phyloP scores from a whole-genome alignment of 1,284 basidiomycete species.

The Apiotrichum porosum region DNA sequence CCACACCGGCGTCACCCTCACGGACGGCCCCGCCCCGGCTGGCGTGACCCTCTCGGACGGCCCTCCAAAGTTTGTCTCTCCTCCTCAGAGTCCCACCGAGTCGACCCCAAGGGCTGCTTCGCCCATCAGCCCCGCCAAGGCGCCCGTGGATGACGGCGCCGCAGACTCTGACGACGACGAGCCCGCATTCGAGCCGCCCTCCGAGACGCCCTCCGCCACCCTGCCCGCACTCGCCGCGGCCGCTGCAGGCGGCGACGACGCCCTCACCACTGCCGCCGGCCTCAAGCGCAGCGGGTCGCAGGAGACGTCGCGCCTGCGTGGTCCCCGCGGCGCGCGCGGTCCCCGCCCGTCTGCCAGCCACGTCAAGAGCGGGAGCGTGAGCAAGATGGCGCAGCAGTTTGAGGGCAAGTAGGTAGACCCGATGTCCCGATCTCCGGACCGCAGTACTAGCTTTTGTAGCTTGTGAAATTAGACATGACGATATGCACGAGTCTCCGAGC shows the following conservation, averaged over 20 bases:
- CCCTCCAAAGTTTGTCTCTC: too few species aligned
- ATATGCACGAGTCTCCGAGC: too few species aligned
- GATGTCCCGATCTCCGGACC: too few species aligned
- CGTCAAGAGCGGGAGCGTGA: slow-evolving; percentile 22
- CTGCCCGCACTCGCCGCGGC: slow-evolving; percentile 2
- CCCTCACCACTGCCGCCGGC: slow-evolving; percentile 23
- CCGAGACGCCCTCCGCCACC: slow-evolving; percentile 4
- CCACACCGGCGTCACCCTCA: not conserved
- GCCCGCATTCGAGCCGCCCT: not conserved
- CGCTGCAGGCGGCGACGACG: slow-evolving; percentile 20
- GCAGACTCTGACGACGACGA: slow-evolving; percentile 5
- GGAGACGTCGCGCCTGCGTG: slow-evolving; percentile 49
- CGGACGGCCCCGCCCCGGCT: not conserved
- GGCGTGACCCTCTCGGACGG: too few species aligned
- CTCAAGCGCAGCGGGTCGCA: slow-evolving; percentile 51
- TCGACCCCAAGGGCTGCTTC: not conserved
- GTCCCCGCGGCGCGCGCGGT: slow-evolving; percentile 39
- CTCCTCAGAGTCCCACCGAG: too few species aligned
- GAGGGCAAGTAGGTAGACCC: slow-evolving; percentile 16
- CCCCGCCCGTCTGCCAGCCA: slow-evolving; percentile 34
- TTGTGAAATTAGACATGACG: too few species aligned
- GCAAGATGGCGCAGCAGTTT: slow-evolving; percentile 29
- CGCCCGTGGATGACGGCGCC: not conserved
- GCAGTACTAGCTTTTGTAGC: too few species aligned
- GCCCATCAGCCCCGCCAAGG: not conserved